phyloP scores from a whole-genome alignment of 1,284 basidiomycete species.

The Volvariella surrecta region DNA sequence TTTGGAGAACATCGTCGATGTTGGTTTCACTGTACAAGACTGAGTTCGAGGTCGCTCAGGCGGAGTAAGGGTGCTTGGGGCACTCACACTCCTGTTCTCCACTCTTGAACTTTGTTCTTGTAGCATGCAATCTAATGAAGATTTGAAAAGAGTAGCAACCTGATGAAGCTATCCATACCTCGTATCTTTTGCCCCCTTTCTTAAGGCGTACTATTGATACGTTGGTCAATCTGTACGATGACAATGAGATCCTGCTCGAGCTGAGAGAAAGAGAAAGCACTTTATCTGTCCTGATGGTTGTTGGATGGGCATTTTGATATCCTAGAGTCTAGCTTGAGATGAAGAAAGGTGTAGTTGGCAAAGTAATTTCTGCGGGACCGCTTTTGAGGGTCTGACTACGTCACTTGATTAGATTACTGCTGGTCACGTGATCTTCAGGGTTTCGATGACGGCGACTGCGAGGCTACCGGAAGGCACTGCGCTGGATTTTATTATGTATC shows the following conservation, averaged over 20 bases:
- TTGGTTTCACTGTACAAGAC: slow-evolving; percentile 67
- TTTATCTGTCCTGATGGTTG: slow-evolving; percentile 88
- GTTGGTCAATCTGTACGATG: slow-evolving; percentile 72
- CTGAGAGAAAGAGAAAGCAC: slow-evolving; percentile 25
- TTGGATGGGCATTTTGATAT: slow-evolving; percentile 46
- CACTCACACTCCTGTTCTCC: slow-evolving; percentile 82
- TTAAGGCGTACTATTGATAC: slow-evolving; percentile 94
- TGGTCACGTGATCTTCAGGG: too few species aligned
- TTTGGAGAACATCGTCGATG: slow-evolving; percentile 95
- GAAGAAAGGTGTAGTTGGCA: too few species aligned
- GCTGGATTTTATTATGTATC: too few species aligned
- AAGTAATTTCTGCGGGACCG: too few species aligned
- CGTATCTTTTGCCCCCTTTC: slow-evolving; percentile 96
- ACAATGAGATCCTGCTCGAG: not conserved
- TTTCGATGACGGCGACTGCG: too few species aligned
- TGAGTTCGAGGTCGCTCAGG: slow-evolving; percentile 8
- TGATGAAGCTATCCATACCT: slow-evolving; percentile 40
- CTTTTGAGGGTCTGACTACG: not conserved
- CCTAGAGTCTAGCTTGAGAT: not conserved
- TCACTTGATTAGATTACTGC: too few species aligned
- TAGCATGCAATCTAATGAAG: slow-evolving; percentile 84
- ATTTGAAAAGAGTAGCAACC: slow-evolving; percentile 2
- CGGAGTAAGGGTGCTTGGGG: not conserved
- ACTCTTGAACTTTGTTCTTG: slow-evolving; percentile 99
- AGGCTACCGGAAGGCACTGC: too few species aligned